A percentile compares a stretch with the other conserved stretches of the same genome.
Conservation (phyloP, 192 early-diverging fungal species). For the Gonapodya prolifera region DNA sequence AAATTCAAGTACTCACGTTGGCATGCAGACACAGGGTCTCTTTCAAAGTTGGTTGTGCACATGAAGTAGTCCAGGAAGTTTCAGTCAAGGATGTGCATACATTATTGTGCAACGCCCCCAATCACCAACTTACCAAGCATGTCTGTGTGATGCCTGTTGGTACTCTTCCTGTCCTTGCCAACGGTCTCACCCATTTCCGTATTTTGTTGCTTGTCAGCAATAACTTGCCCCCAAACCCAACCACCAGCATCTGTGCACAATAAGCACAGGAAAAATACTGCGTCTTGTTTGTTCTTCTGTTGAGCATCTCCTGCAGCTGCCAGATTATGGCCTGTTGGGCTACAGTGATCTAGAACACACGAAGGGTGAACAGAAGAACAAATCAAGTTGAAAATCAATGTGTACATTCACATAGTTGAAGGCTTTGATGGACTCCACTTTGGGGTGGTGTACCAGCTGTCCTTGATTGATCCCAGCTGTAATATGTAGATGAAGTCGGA, state of each 20-base stretch:
- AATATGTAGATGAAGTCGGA: neutral
- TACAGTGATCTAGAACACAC: neutral
- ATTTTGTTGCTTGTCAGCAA: neutral
- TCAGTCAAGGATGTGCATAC: too few species aligned
- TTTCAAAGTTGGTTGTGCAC: neutral
- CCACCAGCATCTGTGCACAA: too few species aligned
- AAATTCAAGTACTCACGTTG: too few species aligned
- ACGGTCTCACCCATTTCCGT: neutral
- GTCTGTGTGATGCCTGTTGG: neutral
- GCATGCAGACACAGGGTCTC: slow-evolving; percentile 49
- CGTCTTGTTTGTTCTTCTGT: neutral
- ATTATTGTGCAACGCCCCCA: neutral
- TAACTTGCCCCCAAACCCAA: too few species aligned
- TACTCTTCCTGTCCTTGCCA: neutral
- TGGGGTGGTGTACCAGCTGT: neutral
- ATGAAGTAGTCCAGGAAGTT: neutral
- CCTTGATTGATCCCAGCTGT: neutral
- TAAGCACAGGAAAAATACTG: too few species aligned
- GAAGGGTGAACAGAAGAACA: too few species aligned
- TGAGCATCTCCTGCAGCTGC: neutral
- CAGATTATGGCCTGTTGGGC: neutral
- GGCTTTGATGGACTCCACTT: neutral
- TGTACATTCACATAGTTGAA: neutral
- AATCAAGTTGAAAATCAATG: too few species aligned
- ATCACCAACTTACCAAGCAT: neutral